Evolutionary conservation across 768 basidiomycete genomes (phyloP), one percentile per base, ranked within the genome.

Genomic region (Austroboletus eburneus): DNA sequence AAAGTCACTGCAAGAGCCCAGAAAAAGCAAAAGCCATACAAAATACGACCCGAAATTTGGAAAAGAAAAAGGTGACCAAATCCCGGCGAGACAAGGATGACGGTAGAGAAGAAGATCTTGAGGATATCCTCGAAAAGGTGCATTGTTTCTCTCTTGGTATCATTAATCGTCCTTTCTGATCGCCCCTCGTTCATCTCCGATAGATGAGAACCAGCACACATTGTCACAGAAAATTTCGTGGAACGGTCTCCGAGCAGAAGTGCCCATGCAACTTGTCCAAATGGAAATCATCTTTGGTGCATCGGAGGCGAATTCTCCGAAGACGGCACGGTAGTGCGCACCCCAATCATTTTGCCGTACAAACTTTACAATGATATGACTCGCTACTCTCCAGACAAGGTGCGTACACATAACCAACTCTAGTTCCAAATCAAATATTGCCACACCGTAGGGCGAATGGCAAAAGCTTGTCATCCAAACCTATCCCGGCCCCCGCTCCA

Each of bases 281-380:
- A 73, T 45, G 87, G 87, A 36, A 86, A 84, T 50, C 77, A 91
- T 62, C 70, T 93, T 0, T 94, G 86, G 87, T 85, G 75, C 50
- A 84, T 91, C 27, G 89, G 89, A 1, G 89, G 90, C 6, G 91
- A 92, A 60, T 91, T 83, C 63, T 82, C 81, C 48, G 89, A 93
- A 38, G 93, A 94, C 49, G 81, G 81, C 10, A 87, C 81, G 61
- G 85, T 89, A 14, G 85, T 89, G 52, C 37, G 76, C 61, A 34
- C 13, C 3, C 1, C 12, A 0, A 35, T n/a, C 22, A 12, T 2
- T n/a, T 0, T 20, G 6, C 9, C 14, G 86, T 79, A 90, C 61
- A n/a, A n/a, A n/a, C 90, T 91, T 65, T 92, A 91, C 67, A 87
- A 85, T 54, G 91, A 93, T 55, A 81, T 91, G 0, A 93, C 85